Base-by-base conservation (phyloP, 768 basidiomycete genomes). In the Tricholomella constricta region DNA sequence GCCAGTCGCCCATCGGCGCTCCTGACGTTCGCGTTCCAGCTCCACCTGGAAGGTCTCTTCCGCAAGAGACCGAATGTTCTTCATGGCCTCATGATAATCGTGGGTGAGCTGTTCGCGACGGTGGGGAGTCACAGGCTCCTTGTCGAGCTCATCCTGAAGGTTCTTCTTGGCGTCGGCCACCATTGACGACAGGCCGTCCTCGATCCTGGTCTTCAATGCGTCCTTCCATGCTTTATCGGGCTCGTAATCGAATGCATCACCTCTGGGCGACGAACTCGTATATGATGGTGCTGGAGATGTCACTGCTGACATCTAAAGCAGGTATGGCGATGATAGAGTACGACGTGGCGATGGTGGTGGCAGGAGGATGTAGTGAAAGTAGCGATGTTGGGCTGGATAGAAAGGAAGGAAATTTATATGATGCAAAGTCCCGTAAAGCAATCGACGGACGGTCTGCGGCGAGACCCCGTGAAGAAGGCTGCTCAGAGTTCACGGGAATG, bases 121-220 rank as follows among this genome's bases (percentile, higher is more conserved):
- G 19, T 62, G 60, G 20, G 46, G 46, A 12, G 62, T 69, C 15
- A 72, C 59, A 63, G 79, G 55, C 51, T 65, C 61, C 67, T 77
- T 67, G 62, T 74, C 73, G 12, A 89, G 70, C 63, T 82, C 77
- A 14, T 70, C 66, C 31, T 82, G 75, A 32, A 82, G 67, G 52
- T 80, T 82, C 52, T 81, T 77, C 68, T 84, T 84, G 17, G 88
- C 82, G 54, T 86, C 86, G 49, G 84, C 78, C 54, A 87, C 64
- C 72, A 80, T 75, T 26, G 62, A 50, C 44, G 65, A 49, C 19
- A 76, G 62, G 7, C 69, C 70, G 2, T 73, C 71, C 58, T 83
- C 80, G 60, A 90, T 87, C 61, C 75, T 72, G 27, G 55, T 60
- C 61, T 63, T 71, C 59, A 82, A 69, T 2, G 60, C 51, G 29